A percentile compares a stretch with the other conserved stretches of the same genome.
Conservation (phyloP, 495 filamentous ascomycete genomes). For the Penicilliopsis zonata region DNA sequence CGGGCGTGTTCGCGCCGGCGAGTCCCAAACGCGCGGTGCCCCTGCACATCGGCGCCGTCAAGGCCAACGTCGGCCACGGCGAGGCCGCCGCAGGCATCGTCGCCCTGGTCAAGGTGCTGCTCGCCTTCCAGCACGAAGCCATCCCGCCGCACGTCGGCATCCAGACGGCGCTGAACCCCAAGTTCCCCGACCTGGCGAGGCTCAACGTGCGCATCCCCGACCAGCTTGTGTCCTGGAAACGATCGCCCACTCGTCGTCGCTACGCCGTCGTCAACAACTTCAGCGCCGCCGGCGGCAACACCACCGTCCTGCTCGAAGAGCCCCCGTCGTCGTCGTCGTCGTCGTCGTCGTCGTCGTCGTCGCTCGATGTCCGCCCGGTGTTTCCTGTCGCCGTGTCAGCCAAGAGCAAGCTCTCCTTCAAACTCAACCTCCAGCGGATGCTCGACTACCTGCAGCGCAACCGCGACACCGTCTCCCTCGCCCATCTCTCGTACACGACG, state of each 20-base stretch:
- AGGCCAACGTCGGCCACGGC: slow-evolving; percentile 29
- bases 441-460: slow-evolving; percentile 40
- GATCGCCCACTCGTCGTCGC: slow-evolving; percentile 5
- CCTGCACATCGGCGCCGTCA: slow-evolving; percentile 20
- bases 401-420: slow-evolving; percentile 18
- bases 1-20: slow-evolving; percentile 13
- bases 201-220: slow-evolving; percentile 23
- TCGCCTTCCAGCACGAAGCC: slow-evolving; percentile 17
- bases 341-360: slow-evolving; percentile 10
- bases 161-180: slow-evolving; percentile 30
- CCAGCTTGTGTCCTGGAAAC: slow-evolving; percentile 10
- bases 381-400: slow-evolving; percentile 21
- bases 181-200: slow-evolving; percentile 12
- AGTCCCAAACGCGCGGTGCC: slow-evolving; percentile 1
- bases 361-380: background rate
- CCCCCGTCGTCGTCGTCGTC: slow-evolving; percentile 1
- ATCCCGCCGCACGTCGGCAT: slow-evolving; percentile 31
- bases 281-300: slow-evolving; percentile 25
- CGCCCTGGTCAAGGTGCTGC: slow-evolving; percentile 20
- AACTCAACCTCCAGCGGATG: slow-evolving; percentile 14
- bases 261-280: slow-evolving; percentile 23
- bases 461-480: slow-evolving; percentile 30
- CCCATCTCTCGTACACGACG: slow-evolving; percentile 56
- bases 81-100: slow-evolving; percentile 22
- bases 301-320: slow-evolving; percentile 17